phyloP scores from a whole-genome alignment of 2,329 filamentous ascomycete genomes.

The Paradendryphiella salina region DNA sequence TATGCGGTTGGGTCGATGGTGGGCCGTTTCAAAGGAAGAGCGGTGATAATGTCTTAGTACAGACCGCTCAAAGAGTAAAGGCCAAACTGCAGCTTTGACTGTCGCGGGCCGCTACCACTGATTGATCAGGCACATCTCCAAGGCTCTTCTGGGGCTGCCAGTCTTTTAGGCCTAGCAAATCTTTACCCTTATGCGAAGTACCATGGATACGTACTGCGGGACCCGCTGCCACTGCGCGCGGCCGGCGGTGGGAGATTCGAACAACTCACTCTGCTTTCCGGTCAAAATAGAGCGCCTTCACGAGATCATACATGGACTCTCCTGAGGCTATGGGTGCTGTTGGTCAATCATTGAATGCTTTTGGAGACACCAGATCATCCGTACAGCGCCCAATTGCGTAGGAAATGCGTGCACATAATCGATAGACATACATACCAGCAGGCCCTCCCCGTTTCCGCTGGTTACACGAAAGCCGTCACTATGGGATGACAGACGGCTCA shows the following conservation, averaged over 20 bases:
- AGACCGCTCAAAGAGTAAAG: conserved; percentile 32
- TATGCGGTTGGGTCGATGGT: conserved; percentile 21
- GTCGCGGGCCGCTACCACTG: conserved; percentile 20
- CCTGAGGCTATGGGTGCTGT: conserved; percentile 1
- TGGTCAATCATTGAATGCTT: conserved; percentile 9
- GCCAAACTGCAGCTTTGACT: conserved; percentile 28
- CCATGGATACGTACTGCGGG: conserved; percentile 14
- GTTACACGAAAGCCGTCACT: conserved; percentile 29
- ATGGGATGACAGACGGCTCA: conserved; percentile 20
- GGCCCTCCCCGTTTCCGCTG: conserved; percentile 24
- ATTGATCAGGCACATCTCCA: conserved; percentile 9
- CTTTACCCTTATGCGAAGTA: conserved; percentile 12
- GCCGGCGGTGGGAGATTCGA: conserved; percentile 38
- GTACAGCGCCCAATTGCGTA: conserved; percentile 15
- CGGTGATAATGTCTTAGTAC: conserved; percentile 36
- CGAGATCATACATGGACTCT: conserved; percentile 3
- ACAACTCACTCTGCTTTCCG: conserved; percentile 30
- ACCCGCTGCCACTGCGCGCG: conserved; percentile 26
- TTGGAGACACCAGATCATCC: conserved; percentile 20
- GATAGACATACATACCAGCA: conserved; percentile 8
- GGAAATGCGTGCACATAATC: conserved; percentile 11
- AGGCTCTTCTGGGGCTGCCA: conserved; percentile 21
- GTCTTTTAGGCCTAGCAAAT: conserved; percentile 11
- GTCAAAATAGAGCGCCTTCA: conserved; percentile 18
- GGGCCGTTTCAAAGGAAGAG: conserved; percentile 10